Base-by-base conservation (phyloP, 306 rosid species). In the Castanea mollissima region DNA sequence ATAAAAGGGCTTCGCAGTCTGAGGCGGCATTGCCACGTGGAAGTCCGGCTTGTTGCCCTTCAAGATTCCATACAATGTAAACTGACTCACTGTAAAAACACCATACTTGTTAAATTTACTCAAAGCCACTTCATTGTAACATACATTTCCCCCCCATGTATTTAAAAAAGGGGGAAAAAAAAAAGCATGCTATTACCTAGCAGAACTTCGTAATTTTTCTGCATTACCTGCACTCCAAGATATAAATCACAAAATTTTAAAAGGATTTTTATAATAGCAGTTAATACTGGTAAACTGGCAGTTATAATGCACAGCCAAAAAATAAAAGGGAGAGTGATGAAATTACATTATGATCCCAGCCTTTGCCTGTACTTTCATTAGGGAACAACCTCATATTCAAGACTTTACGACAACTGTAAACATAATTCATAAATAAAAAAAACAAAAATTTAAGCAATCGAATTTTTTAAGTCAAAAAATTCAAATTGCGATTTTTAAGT, bases 41-140 rank as follows among this genome's bases (percentile, higher is more conserved):
- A 94, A 94, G 79, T 94, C 99, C 9, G 99, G 99, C 80, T 94
- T 92, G 88, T 94, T 94, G 34, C 97, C 97, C 87, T 92, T 94
- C 82, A 92, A 74, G 78, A 87, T 34, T 79, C 99, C 99, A 75
- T 85, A 92, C 86, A 94, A 78, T 44, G 99, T 92, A 80, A 94
- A 94, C 79, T 94, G 99, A 84, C 99, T 94, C 86, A 90, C 99
- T 94, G 90, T 74, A 79, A 88, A 49, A 49, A 49, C 79, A 70
- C 78, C 80, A 55, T 10, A 63, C 29, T 27, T 34, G 60, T 73
- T 11, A 21, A 23, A 21, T 52, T 34, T 18, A 49, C 25, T 64
- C 23, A 12, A 44, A 6, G 27, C 20, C 55, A 67, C 32, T 35
- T 19, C 64, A 5, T 10, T 63, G 10, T 27, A 51, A 44, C 55